Percentiles rank a stretch among this genome's conserved stretches.
These are phyloP conservation scores for Podila epicladia DNA, from an alignment of 192 early-diverging fungal species.

Conservation along the genomic window DNA sequence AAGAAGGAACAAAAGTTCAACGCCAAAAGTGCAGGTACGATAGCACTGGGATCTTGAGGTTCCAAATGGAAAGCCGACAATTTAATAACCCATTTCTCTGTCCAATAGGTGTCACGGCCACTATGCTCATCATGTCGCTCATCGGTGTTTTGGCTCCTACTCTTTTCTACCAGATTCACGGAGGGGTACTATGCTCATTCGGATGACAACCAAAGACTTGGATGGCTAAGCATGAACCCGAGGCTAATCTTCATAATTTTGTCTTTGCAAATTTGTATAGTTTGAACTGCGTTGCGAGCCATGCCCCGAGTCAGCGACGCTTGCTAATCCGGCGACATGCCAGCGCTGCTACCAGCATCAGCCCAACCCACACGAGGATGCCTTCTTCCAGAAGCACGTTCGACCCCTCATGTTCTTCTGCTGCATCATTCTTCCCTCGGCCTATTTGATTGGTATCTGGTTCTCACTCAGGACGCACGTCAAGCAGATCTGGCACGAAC, in stretches of 20 bases:
- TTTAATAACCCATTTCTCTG: neutral
- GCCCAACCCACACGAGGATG: slow-evolving; percentile 76
- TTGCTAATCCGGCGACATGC: slow-evolving; percentile 52
- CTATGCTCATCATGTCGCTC: slow-evolving; percentile 94
- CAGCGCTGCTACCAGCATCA: slow-evolving; percentile 72
- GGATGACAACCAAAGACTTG: too few relatives aligned
- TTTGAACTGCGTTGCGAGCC: slow-evolving; percentile 46
- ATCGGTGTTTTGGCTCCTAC: slow-evolving; percentile 95
- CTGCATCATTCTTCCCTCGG: slow-evolving; percentile 48
- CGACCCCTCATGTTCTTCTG: slow-evolving; percentile 90
- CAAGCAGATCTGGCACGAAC: slow-evolving; percentile 74
- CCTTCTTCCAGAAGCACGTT: slow-evolving; percentile 82
- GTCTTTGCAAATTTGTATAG: neutral
- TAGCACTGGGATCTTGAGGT: too few relatives aligned
- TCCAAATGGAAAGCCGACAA: neutral
- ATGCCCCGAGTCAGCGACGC: slow-evolving; percentile 22
- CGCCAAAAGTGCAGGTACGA: slow-evolving; percentile 80
- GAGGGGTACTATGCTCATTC: slow-evolving; percentile 56
- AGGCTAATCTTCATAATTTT: neutral
- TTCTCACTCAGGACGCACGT: slow-evolving; percentile 95
- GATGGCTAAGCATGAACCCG: too few relatives aligned
- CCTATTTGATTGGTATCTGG: slow-evolving; percentile 91
- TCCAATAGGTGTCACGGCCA: slow-evolving; percentile 81
- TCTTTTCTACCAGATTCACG: slow-evolving; percentile 93
- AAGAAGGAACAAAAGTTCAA: slow-evolving; percentile 96